phyloP scores from a whole-genome alignment of 768 basidiomycete genomes.

The Amanita molliuscula region DNA sequence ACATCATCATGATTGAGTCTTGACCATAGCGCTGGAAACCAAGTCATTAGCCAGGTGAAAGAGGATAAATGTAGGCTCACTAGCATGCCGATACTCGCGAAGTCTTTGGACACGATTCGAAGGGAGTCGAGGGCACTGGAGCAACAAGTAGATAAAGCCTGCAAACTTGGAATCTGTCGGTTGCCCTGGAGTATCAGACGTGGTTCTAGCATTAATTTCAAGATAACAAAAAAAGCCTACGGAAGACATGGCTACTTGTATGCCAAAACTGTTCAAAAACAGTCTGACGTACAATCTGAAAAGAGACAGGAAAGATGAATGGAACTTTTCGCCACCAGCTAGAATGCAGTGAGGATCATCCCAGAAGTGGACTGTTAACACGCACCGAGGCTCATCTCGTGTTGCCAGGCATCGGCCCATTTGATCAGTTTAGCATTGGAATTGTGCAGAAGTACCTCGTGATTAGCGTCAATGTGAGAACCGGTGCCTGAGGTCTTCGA shows the following conservation, averaged over 20 bases:
- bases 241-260: conserved; percentile 50
- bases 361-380: neutral
- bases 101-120: conserved; percentile 63
- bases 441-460: conserved; percentile 59
- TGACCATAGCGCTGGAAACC: conserved; percentile 64
- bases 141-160: conserved; percentile 64
- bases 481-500: conserved; percentile 31
- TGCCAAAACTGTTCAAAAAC: conserved; percentile 79
- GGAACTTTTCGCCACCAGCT: conserved; percentile 71
- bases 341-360: conserved; percentile 8
- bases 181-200: conserved; percentile 30
- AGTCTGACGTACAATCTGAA: conserved; percentile 73
- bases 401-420: conserved; percentile 66
- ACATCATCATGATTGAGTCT: conserved; percentile 80
- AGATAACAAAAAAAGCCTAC: conserved; percentile 24
- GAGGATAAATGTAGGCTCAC: conserved; percentile 26
- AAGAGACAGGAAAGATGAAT: conserved; percentile 62
- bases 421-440: conserved; percentile 64
- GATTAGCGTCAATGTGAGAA: conserved; percentile 54
- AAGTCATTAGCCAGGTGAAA: conserved; percentile 7
- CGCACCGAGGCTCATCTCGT: conserved; percentile 62
- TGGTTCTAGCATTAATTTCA: neutral
- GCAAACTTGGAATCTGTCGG: conserved; percentile 48
- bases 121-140: conserved; percentile 65
- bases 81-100: conserved; percentile 63